Evolutionary conservation across 2,329 filamentous ascomycete genomes (phyloP), one percentile per base, ranked within the genome.

Genomic region (Penicillium thymicola): DNA sequence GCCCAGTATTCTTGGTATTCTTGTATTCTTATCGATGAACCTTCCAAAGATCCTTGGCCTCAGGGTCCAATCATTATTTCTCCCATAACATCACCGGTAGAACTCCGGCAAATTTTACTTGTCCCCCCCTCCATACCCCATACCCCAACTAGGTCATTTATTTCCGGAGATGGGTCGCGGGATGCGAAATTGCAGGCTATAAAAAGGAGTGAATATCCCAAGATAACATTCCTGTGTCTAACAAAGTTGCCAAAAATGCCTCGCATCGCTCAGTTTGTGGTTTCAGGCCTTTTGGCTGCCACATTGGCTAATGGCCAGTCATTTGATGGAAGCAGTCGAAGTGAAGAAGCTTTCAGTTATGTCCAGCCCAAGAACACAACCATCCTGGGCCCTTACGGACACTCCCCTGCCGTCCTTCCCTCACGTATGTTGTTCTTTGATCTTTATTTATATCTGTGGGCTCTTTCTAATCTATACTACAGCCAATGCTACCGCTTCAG

Each of bases 291-390:
- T 37, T 50, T 55, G 46, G 52, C 52, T 28, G 52, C 38, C 45
- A 51, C 46, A 50, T 1, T 51, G 18, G 52, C 38, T 4, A 55
- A 43, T 16, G 45, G 52, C 11, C 52, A 55, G 23, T 42, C 46
- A n/a, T 55, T 50, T 49, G 52, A 43, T 38, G 52, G 52, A 32
- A 18, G 30, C 2, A 9, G 14, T 32, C 52, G 52, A 50, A 51
- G 45, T 38, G 28, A 55, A 44, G 38, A 50, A 44, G 45, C 52
- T n/a, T 55, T 55, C 32, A 51, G 25, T 25, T 55, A 55, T 43
- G 40, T 55, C 4, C 52, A 55, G 10, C 46, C 52, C 6, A 43
- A 55, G 46, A 51, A 55, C 45, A 55, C 52, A 37, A 55, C 52
- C 9, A 55, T 55, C 6, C 27, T 55, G 4, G 52, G 52, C 9